phyloP scores from a whole-genome alignment of 1,139 yeast genomes.

The Candida tropicalis region DNA sequence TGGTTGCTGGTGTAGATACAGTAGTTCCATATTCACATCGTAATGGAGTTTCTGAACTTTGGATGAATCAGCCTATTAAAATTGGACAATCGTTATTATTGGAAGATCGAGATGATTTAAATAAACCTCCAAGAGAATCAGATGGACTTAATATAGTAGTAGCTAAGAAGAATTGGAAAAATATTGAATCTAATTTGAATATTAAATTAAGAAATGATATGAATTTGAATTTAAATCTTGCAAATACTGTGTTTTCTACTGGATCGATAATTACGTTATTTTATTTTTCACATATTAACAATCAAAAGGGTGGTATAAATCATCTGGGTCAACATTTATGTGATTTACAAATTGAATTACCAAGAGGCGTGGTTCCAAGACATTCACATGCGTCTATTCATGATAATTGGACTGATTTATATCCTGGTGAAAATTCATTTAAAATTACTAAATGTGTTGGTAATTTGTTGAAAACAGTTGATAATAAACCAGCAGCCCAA shows the following conservation, averaged over 20 bases:
- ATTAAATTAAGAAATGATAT: constrained; percentile 22
- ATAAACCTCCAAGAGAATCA: constrained; percentile 26
- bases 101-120: constrained; percentile 28
- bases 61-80: constrained; percentile 39
- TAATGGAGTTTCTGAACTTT: constrained; percentile 50
- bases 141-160: constrained; percentile 39
- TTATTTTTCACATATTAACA: constrained; percentile 25
- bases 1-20: constrained; percentile 54
- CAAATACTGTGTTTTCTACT: constrained; percentile 46
- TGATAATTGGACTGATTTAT: constrained; percentile 42
- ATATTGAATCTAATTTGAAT: constrained; percentile 27
- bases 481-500: constrained; percentile 54
- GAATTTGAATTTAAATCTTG: constrained; percentile 29
- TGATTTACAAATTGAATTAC: constrained; percentile 29
- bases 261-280: constrained; percentile 41
- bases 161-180: constrained; percentile 44
- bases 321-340: constrained; percentile 35
- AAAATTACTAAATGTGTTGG: constrained; percentile 48
- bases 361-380: constrained; percentile 24
- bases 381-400: constrained; percentile 13
- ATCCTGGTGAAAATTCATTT: constrained; percentile 22
- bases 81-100: constrained; percentile 25
- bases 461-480: constrained; percentile 53
- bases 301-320: not conserved
- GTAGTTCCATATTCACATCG: constrained; percentile 39